Base-by-base conservation (phyloP, 75 land plant genomes). In the Sequoiadendron giganteum region DNA sequence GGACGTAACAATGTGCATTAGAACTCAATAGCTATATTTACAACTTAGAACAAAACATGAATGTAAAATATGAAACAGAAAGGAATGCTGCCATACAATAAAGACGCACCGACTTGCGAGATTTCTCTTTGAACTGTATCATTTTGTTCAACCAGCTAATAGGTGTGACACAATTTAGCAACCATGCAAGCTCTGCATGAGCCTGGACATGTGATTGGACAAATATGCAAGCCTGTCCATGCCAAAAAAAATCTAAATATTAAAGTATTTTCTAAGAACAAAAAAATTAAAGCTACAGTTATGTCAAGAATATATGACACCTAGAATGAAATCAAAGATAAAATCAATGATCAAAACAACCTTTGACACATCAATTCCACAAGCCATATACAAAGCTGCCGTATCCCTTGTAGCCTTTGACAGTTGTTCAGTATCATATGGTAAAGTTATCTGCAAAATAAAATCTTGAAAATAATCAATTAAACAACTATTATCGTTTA, bases 81-180 rank as follows among this genome's bases (percentile, higher is more conserved):
- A 42, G 54, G 85, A 43, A 78, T 39, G 45, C 55, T 65, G 39
- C 78, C 84, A 86, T 86, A 79, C 86, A 88, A 83, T 32, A 45
- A 58, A 78, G 86, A 90, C 93, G 85, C 90, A 98, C 99, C 93
- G 90, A 92, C 87, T 96, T 98, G 40, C 94, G 94, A 9, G 99
- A 95, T 88, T 98, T 98, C 89, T 98, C 99, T 85, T 98, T 98
- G 87, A 98, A 98, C 88, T 98, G 99, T 80, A 96, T 96, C 97
- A 95, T 95, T 85, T 88, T 95, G 90, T 95, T 92, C 61, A 97
- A 89, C 97, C 98, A 95, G 90, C 99, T 96, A 88, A 97, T 90
- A 42, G 99, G 99, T 34, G 99, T 96, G 19, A 92, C 94, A 88
- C 98, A 94, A 88, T 95, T 95, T 65, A 97, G 94, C 38, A 97